Percentiles rank a stretch among this genome's conserved stretches.
Conservation (phyloP, 805 yeast genomes). For the Candida berthetii region DNA sequence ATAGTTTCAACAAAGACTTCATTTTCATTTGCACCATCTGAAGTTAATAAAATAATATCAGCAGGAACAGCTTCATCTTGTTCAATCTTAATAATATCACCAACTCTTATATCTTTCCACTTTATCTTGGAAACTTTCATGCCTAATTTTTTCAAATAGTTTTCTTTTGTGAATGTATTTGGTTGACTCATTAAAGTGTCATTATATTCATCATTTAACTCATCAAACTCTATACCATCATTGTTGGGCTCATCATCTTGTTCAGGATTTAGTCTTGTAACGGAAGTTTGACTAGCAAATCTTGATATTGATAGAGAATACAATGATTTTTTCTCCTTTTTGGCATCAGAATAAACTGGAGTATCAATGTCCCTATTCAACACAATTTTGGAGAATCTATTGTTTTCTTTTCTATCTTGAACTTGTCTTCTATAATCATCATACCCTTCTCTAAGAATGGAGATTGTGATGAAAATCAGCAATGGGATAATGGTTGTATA, state of each 20-base stretch:
- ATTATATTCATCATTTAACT: background rate
- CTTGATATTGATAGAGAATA: slow-evolving; percentile 5
- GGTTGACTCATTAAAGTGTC: slow-evolving; percentile 6
- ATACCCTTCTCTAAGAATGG: slow-evolving; percentile 88
- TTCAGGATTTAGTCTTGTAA: slow-evolving; percentile 7
- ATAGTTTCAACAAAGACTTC: slow-evolving; percentile 70
- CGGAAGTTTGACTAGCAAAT: slow-evolving; percentile 7
- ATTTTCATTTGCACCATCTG: slow-evolving; percentile 67
- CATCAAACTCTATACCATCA: background rate
- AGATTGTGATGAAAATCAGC: slow-evolving; percentile 76
- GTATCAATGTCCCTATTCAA: slow-evolving; percentile 15
- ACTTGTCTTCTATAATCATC: slow-evolving; percentile 88
- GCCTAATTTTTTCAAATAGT: slow-evolving; percentile 18
- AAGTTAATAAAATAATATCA: slow-evolving; percentile 45
- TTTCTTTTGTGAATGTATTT: slow-evolving; percentile 21
- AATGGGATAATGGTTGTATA: slow-evolving; percentile 91
- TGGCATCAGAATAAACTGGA: background rate
- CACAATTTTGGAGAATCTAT: slow-evolving; percentile 39
- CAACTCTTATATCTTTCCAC: slow-evolving; percentile 38
- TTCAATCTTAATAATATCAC: slow-evolving; percentile 50
- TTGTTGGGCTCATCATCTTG: background rate
- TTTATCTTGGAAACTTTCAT: slow-evolving; percentile 17
- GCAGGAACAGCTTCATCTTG: slow-evolving; percentile 61
- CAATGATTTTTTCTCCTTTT: background rate
- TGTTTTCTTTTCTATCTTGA: slow-evolving; percentile 82